phyloP scores from a whole-genome alignment of 2,329 filamentous ascomycete species.

The Parafenestella ontariensis region DNA sequence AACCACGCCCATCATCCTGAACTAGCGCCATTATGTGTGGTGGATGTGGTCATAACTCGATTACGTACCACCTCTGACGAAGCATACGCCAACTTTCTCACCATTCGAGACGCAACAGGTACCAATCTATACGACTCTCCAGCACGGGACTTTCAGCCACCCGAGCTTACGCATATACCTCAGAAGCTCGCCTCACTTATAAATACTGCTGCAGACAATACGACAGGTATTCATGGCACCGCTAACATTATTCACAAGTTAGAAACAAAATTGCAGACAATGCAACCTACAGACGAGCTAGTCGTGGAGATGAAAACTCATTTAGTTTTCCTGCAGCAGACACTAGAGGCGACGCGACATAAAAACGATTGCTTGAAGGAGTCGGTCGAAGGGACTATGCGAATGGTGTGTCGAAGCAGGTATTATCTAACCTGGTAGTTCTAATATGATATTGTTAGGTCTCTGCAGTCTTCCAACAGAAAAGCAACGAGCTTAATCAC shows the following conservation, averaged over 20 bases:
- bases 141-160: neutral
- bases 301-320: constrained; percentile 1
- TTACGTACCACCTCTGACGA: constrained; percentile 1
- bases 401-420: neutral
- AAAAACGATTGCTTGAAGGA: constrained; percentile 10
- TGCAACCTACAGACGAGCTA: neutral
- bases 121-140: constrained; percentile 7
- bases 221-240: neutral
- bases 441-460: neutral
- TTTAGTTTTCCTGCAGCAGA: constrained; percentile 4
- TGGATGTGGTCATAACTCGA: constrained; percentile 1
- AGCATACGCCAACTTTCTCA: constrained; percentile 1
- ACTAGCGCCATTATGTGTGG: neutral
- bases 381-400: constrained; percentile 7
- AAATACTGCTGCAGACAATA: constrained; percentile 8
- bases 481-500: neutral
- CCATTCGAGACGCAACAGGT: constrained; percentile 9
- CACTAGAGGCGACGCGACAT: neutral
- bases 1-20: constrained; percentile 4
- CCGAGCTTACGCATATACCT: constrained; percentile 6
- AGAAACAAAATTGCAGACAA: neutral
- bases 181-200: constrained; percentile 5
- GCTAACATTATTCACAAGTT: neutral
- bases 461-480: neutral
- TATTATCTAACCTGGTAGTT: neutral